These are phyloP conservation scores for Neonectria sp. DNA, from an alignment of 2,329 filamentous ascomycete genomes.

Conservation along the genomic window DNA sequence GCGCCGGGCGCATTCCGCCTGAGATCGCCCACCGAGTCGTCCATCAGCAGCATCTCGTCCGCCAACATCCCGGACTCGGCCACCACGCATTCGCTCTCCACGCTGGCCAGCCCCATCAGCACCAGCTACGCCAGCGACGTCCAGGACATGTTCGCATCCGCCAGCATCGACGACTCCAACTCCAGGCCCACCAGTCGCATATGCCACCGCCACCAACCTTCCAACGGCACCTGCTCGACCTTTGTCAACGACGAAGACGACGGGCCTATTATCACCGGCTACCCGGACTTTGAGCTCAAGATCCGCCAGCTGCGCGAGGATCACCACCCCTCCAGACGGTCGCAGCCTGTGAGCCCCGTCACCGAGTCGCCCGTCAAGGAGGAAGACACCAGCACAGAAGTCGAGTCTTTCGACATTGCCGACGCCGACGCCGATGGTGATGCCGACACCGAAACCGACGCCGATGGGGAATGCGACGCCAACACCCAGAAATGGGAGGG, in stretches of 20 bases:
- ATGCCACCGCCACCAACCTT: conserved; percentile 52
- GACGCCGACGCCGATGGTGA: conserved; percentile 5
- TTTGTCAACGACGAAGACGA: conserved; percentile 57
- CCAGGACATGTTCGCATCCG: conserved; percentile 50
- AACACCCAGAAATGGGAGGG: conserved; percentile 37
- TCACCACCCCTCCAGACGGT: conserved; percentile 20
- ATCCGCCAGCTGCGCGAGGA: conserved; percentile 37
- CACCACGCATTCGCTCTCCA: conserved; percentile 55
- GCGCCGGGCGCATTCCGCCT: conserved; percentile 46
- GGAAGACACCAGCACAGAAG: conserved; percentile 37
- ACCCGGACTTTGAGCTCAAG: conserved; percentile 48
- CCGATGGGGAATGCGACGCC: conserved; percentile 27
- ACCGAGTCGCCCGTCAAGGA: conserved; percentile 42
- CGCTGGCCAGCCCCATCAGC: conserved; percentile 55
- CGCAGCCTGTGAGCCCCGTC: conserved; percentile 34
- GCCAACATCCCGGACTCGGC: conserved; percentile 57
- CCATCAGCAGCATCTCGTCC: conserved; percentile 56
- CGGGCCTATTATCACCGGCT: conserved; percentile 43
- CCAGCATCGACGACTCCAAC: conserved; percentile 42
- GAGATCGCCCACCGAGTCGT: conserved; percentile 56
- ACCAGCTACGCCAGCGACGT: conserved; percentile 54
- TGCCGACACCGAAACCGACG: conserved; percentile 1
- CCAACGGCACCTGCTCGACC: conserved; percentile 56
- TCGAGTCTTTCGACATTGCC: conserved; percentile 24
- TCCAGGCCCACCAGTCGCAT: conserved; percentile 49